Percentiles rank a stretch among this genome's conserved stretches.
phyloP scores from a whole-genome alignment of 495 filamentous ascomycete genomes.

The Aspergillus sparsus region DNA sequence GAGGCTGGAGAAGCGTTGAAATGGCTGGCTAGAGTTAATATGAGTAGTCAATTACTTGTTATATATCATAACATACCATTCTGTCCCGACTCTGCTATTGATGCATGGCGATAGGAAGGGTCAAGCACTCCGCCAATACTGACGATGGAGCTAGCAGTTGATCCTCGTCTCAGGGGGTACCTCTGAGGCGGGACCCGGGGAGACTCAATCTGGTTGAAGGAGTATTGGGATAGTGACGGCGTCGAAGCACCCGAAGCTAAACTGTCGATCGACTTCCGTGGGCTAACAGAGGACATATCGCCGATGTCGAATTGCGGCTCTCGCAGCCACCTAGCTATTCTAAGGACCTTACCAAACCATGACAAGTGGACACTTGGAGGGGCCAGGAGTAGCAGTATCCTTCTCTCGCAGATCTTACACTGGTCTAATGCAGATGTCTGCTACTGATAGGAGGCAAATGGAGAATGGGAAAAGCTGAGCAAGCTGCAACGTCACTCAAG shows the following conservation, averaged over 20 bases:
- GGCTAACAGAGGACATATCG: slow-evolving; percentile 66
- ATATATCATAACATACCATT: slow-evolving; percentile 59
- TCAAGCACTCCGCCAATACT: slow-evolving; percentile 79
- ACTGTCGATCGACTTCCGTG: slow-evolving; percentile 72
- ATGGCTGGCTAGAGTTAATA: slow-evolving; percentile 61
- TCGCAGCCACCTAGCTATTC: slow-evolving; percentile 40
- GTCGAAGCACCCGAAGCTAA: slow-evolving; percentile 53
- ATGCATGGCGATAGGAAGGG: slow-evolving; percentile 56
- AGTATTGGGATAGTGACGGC: slow-evolving; percentile 59
- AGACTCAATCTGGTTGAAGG: slow-evolving; percentile 52
- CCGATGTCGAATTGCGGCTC: slow-evolving; percentile 38
- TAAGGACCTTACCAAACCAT: slow-evolving; percentile 46
- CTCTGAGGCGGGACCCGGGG: slow-evolving; percentile 45
- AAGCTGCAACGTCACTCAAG: slow-evolving; percentile 19
- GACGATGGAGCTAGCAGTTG: slow-evolving; percentile 81
- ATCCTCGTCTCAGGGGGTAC: slow-evolving; percentile 66
- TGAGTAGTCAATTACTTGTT: background rate
- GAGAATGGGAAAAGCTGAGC: slow-evolving; percentile 3
- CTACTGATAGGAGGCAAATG: background rate
- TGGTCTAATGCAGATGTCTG: background rate
- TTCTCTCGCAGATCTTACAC: slow-evolving; percentile 1
- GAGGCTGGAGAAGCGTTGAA: slow-evolving; percentile 86
- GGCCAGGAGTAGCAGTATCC: slow-evolving; percentile 4
- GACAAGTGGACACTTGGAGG: slow-evolving; percentile 35
- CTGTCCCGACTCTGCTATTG: slow-evolving; percentile 73